These are phyloP conservation scores for Fusarium sp. DNA, from an alignment of 2,329 filamentous ascomycete genomes.

Conservation along the genomic window DNA sequence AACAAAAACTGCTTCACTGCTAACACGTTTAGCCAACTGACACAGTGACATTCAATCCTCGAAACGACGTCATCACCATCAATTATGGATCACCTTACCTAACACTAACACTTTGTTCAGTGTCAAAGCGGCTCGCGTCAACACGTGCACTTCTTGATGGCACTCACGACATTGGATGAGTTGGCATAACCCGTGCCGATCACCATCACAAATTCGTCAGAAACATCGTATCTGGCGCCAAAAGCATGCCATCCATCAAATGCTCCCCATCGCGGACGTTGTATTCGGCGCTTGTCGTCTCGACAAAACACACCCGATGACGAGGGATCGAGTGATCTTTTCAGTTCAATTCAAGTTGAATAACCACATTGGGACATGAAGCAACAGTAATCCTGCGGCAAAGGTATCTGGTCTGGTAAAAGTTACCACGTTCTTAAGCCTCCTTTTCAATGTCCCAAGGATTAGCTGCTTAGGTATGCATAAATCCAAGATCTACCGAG, in stretches of 20 bases:
- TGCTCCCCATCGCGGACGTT: not conserved
- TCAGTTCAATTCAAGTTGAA: slow-evolving; percentile 8
- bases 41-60: not conserved
- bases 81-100: slow-evolving; percentile 11
- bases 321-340: slow-evolving; percentile 11
- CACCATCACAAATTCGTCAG: slow-evolving; percentile 12
- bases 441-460: not conserved
- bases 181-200: slow-evolving; percentile 11
- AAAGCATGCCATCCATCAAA: not conserved
- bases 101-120: not conserved
- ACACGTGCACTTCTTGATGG: slow-evolving; percentile 10
- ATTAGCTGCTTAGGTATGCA: not conserved
- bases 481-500: slow-evolving; percentile 22
- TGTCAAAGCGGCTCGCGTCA: not conserved
- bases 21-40: not conserved
- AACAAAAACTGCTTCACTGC: not conserved
- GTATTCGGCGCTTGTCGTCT: slow-evolving; percentile 1
- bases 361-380: not conserved
- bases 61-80: not conserved
- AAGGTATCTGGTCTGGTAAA: not conserved
- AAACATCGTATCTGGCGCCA: not conserved
- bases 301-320: not conserved
- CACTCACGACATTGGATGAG: not conserved
- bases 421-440: slow-evolving; percentile 8
- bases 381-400: not conserved